phyloP scores from a whole-genome alignment of 257 asterid species.

The Rubia yunnanensis region DNA sequence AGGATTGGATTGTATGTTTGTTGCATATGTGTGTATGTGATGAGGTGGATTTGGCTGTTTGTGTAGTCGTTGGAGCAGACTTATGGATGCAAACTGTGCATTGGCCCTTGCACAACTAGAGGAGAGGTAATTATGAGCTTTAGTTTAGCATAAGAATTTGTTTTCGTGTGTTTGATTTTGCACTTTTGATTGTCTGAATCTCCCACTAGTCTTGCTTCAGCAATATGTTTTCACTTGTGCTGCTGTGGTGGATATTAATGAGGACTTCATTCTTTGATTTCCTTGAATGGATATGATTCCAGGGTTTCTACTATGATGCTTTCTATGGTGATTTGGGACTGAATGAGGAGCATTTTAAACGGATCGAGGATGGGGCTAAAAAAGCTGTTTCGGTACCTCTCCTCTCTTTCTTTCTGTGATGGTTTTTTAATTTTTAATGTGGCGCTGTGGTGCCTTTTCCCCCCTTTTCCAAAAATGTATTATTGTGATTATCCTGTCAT shows the following conservation, averaged over 20 bases:
- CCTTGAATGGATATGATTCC: slow-evolving; percentile 20
- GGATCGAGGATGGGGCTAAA: slow-evolving; percentile 69
- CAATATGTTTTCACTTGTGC: not conserved
- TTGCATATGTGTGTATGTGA: not conserved
- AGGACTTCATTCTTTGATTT: slow-evolving; percentile 9
- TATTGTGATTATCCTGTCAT: not conserved
- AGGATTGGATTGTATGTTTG: not conserved
- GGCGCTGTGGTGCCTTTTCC: not conserved
- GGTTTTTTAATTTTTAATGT: not conserved
- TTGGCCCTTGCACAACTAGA: slow-evolving; percentile 91
- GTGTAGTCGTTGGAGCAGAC: slow-evolving; percentile 74
- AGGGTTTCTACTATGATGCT: slow-evolving; percentile 98
- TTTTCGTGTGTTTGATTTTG: not conserved
- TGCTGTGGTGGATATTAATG: not conserved
- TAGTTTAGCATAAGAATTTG: not conserved
- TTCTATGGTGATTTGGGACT: slow-evolving; percentile 86
- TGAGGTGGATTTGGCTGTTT: not conserved
- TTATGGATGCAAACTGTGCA: slow-evolving; percentile 84
- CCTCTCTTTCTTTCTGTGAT: not conserved
- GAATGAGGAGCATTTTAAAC: slow-evolving; percentile 80
- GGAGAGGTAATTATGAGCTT: slow-evolving; percentile 55
- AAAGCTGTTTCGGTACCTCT: slow-evolving; percentile 70
- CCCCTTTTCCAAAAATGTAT: not conserved
- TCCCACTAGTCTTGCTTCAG: not conserved
- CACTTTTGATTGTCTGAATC: not conserved